A percentile compares a stretch with the other conserved stretches of the same genome.
These are phyloP conservation scores for Beauveria australis DNA, from an alignment of 2,329 filamentous ascomycete genomes.

Conservation along the genomic window DNA sequence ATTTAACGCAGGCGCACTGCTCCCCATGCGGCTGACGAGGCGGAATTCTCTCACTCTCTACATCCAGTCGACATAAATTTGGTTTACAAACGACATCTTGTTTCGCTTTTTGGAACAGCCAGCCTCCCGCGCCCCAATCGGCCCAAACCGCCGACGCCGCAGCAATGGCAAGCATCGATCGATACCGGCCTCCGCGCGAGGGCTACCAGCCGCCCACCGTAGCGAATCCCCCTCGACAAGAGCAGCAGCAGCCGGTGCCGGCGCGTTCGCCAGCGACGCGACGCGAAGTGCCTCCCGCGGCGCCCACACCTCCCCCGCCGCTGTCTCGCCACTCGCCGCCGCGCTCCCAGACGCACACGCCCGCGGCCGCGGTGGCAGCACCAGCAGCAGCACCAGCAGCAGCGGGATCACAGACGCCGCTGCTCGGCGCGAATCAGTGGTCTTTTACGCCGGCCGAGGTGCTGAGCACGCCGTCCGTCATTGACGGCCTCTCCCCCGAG, in stretches of 20 bases:
- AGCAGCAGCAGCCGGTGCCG: neutral
- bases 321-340: constrained; percentile 47
- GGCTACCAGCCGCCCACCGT: constrained; percentile 44
- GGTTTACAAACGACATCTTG: no score
- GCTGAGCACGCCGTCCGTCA: constrained; percentile 70
- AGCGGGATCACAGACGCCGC: constrained; percentile 29
- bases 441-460: constrained; percentile 80
- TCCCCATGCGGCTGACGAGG: neutral
- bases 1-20: neutral
- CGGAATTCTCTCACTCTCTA: neutral
- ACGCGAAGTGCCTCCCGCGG: constrained; percentile 52
- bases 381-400: constrained; percentile 16
- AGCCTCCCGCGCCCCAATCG: neutral
- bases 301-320: constrained; percentile 52
- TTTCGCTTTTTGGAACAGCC: no score
- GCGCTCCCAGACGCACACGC: constrained; percentile 37
- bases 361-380: constrained; percentile 15
- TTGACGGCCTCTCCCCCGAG: constrained; percentile 68
- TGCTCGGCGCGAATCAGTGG: constrained; percentile 60
- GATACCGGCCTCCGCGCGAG: constrained; percentile 49
- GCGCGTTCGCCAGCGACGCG: constrained; percentile 38
- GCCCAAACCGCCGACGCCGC: neutral
- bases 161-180: constrained; percentile 51
- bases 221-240: constrained; percentile 23
- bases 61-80: neutral